A percentile compares a stretch with the other conserved stretches of the same genome.
These are phyloP conservation scores for Cystobasidium pallidum DNA, from an alignment of 1,284 basidiomycete genomes.

Conservation along the genomic window DNA sequence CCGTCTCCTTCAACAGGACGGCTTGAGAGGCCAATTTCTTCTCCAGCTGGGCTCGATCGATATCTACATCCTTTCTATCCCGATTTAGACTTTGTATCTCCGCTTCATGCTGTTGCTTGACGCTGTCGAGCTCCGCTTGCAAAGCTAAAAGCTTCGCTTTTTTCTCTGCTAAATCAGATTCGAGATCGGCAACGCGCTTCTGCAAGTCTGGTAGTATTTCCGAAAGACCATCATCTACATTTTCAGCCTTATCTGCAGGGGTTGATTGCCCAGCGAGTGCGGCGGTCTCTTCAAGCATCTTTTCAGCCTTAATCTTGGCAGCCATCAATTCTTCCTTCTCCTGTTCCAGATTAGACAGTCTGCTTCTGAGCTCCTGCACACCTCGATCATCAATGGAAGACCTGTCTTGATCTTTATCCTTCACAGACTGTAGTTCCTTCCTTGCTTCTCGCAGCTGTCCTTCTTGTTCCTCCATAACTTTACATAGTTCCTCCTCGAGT, in stretches of 20 bases:
- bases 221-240: background rate
- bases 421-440: conserved; percentile 54
- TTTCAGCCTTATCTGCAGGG: background rate
- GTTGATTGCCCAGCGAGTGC: background rate
- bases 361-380: background rate
- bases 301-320: conserved; percentile 1
- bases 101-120: background rate
- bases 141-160: background rate
- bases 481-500: conserved; percentile 59
- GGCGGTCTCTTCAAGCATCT: conserved; percentile 3
- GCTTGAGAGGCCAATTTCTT: conserved; percentile 35
- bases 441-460: conserved; percentile 44
- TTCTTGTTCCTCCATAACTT: conserved; percentile 53
- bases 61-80: background rate
- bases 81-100: background rate
- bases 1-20: conserved; percentile 38
- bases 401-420: conserved; percentile 59
- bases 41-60: conserved; percentile 53
- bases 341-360: background rate
- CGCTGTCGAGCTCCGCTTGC: background rate
- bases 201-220: conserved; percentile 6
- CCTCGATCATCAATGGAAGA: background rate
- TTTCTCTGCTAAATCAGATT: background rate
- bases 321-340: background rate
- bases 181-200: background rate